Percentiles rank a stretch among this genome's conserved stretches.
Evolutionary conservation across 2,329 filamentous ascomycete genomes (phyloP).

Genomic region (Nothopassalora personata): DNA sequence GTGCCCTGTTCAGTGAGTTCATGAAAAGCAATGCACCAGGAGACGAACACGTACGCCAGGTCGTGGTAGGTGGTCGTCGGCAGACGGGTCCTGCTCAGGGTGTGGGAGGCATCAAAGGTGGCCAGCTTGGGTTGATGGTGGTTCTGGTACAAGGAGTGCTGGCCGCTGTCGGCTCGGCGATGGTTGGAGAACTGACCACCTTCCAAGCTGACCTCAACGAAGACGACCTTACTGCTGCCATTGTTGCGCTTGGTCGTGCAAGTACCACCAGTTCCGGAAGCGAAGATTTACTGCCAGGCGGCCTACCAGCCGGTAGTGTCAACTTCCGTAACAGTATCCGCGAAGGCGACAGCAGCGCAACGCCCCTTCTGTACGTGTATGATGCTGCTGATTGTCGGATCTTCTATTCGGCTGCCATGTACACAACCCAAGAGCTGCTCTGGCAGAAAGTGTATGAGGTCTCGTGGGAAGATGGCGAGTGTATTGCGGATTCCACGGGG

Average conservation of each 20-base stretch:
- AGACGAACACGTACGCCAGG: slow-evolving; percentile 27
- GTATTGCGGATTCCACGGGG: slow-evolving; percentile 19
- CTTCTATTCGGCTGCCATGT: slow-evolving; percentile 36
- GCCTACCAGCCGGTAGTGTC: slow-evolving; percentile 27
- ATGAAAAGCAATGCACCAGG: slow-evolving; percentile 36
- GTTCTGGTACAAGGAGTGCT: neutral
- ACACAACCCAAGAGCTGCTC: slow-evolving; percentile 32
- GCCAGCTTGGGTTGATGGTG: slow-evolving; percentile 25
- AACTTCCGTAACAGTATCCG: slow-evolving; percentile 36
- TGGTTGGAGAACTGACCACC: neutral
- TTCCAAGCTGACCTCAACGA: slow-evolving; percentile 3
- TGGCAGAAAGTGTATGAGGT: slow-evolving; percentile 36
- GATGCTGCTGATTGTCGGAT: slow-evolving; percentile 39
- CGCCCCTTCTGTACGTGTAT: slow-evolving; percentile 39
- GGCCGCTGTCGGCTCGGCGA: neutral
- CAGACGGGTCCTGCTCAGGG: slow-evolving; percentile 38
- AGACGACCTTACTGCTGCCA: neutral
- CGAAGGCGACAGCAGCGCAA: slow-evolving; percentile 24
- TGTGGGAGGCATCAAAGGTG: slow-evolving; percentile 39
- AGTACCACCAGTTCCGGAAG: too few species aligned
- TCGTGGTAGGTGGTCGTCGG: slow-evolving; percentile 38
- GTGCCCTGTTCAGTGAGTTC: slow-evolving; percentile 38
- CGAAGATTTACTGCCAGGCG: too few species aligned
- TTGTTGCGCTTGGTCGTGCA: slow-evolving; percentile 7
- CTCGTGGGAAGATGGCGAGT: slow-evolving; percentile 27